Evolutionary conservation across 2,329 filamentous ascomycete genomes (phyloP), one percentile per base, ranked within the genome.

Genomic region (Aspergillus calidoustus): DNA sequence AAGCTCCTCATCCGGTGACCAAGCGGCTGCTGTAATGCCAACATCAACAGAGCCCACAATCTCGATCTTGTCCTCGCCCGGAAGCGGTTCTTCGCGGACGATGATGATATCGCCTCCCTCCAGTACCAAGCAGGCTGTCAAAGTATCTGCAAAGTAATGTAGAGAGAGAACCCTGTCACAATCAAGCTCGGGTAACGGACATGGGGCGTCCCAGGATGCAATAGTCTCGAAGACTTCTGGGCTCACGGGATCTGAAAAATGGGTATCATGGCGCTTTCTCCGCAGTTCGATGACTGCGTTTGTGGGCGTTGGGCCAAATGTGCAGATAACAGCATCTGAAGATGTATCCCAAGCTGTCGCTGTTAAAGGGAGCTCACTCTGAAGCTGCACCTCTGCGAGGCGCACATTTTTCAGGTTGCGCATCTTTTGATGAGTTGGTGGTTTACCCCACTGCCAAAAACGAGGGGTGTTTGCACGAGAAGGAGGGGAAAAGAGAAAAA

Each of bases 1-100:
- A 19, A 98, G 83, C 75, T 98, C 94, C 73, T 97, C 94, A 72
- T 99, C 95, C 2, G 93, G 93, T 44, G 94, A 96, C 95, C 95
- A 99, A 68, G 87, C 86, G 17, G 93, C 94, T 17, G 93, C 92
- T 25, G 89, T 87, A 69, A 99, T 97, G 25, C 94, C 95, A 61
- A 90, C 91, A 78, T 97, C 93, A 43, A 99, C 91, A 38, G 93
- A 96, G 49, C 95, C 95, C 66, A 98, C 88, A 69, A 99, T 98
- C 77, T 98, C 95, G 69, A 99, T 93, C 69, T 91, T 88, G 43
- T 93, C 91, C 74, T 91, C 87, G 62, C 85, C 87, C 6, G 83
- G 80, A 34, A 83, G 74, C 48, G 87, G 83, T 46, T 89, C 85
- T 73, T 97, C 92, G 67, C 90, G 86, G 30, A 97, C 90, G 55